Percentiles rank a stretch among this genome's conserved stretches.
phyloP scores from a whole-genome alignment of 352 stramenopile genomes.

The Phytophthora capsici region DNA sequence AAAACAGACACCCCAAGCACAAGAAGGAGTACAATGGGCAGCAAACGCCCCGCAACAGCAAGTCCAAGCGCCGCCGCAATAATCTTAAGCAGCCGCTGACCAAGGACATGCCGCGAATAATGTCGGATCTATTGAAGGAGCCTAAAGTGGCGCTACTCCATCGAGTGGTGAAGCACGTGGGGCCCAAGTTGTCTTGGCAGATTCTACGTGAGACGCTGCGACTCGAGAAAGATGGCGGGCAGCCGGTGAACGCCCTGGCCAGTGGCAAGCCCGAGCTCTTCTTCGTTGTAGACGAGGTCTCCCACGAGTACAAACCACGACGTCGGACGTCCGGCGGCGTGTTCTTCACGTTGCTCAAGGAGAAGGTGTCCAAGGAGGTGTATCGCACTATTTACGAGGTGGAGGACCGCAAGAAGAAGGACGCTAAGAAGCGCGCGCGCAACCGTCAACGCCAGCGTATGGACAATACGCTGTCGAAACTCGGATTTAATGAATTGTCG shows the following conservation, averaged over 20 bases:
- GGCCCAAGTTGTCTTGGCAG: conserved; percentile 64
- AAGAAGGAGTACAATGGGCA: conserved; percentile 9
- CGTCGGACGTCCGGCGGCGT: conserved; percentile 76
- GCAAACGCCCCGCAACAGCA: conserved; percentile 8
- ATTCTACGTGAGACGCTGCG: conserved; percentile 70
- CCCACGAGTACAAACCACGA: conserved; percentile 51
- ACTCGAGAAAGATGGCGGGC: conserved; percentile 67
- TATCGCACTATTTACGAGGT: conserved; percentile 83
- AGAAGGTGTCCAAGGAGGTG: conserved; percentile 64
- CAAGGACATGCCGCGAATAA: conserved; percentile 59
- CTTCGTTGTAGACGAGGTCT: conserved; percentile 47
- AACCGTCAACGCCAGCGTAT: conserved; percentile 60
- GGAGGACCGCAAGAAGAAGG: conserved; percentile 78
- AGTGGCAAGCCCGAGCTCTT: conserved; percentile 61
- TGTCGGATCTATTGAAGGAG: conserved; percentile 66
- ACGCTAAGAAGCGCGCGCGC: conserved; percentile 63
- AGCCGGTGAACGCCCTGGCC: conserved; percentile 54
- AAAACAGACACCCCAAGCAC: conserved; percentile 5
- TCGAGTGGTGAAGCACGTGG: conserved; percentile 72
- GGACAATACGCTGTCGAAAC: conserved; percentile 63
- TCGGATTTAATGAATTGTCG: conserved; percentile 62
- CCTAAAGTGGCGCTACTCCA: conserved; percentile 76
- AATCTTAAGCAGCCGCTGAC: conserved; percentile 56
- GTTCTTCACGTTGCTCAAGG: conserved; percentile 72
- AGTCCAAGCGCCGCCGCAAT: conserved; percentile 38